A percentile compares a stretch with the other conserved stretches of the same genome.
Conservation (phyloP, 2,329 filamentous ascomycete species). For the Aspergillus sp. region DNA sequence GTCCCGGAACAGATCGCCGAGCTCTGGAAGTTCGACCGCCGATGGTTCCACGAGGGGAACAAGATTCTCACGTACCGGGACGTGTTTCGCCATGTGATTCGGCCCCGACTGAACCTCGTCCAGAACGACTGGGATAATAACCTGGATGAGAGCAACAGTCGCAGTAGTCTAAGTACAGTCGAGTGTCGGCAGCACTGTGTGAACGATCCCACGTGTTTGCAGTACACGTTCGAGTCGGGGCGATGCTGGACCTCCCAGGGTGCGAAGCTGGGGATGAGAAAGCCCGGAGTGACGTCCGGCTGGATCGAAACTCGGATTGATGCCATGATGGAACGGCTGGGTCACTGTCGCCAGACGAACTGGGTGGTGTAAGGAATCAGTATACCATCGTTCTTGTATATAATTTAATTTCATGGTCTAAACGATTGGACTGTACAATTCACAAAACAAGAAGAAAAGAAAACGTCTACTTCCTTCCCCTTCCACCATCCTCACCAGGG, state of each 20-base stretch:
- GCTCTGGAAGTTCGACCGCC: constrained; percentile 42
- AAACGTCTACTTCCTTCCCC: neutral
- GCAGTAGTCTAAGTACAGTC: neutral
- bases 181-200: constrained; percentile 6
- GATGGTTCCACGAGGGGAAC: constrained; percentile 16
- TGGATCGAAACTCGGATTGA: constrained; percentile 7
- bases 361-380: neutral
- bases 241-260: constrained; percentile 3
- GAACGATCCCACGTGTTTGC: constrained; percentile 3
- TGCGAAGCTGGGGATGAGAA: neutral
- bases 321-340: neutral
- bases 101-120: constrained; percentile 6
- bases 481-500: neutral
- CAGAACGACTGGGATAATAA: constrained; percentile 26
- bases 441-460: neutral
- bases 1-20: constrained; percentile 38
- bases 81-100: constrained; percentile 25
- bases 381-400: too few relatives aligned
- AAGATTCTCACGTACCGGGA: constrained; percentile 24
- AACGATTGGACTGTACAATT: neutral
- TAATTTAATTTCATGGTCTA: too few relatives aligned
- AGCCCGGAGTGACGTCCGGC: constrained; percentile 4
- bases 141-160: constrained; percentile 7
- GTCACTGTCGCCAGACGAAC: neutral
- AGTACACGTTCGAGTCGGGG: constrained; percentile 5